Conservation (phyloP, 805 yeast genomes). For the Spathaspora girioi region DNA sequence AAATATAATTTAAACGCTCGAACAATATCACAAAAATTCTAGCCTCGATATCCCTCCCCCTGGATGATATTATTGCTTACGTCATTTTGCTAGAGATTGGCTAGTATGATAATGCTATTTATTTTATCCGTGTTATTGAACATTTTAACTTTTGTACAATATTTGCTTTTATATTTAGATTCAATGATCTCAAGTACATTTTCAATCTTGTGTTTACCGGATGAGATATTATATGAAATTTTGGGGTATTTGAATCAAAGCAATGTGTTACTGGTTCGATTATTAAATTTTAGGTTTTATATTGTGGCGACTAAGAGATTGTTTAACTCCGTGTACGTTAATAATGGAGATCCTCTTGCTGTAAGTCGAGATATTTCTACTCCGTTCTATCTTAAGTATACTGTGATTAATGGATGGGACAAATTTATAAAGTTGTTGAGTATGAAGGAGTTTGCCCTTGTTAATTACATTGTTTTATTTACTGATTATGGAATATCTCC, state of each 20-base stretch:
- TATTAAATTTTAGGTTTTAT: constrained; percentile 1
- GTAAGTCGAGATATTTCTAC: constrained; percentile 1
- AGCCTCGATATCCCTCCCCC: neutral
- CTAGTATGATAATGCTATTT: neutral
- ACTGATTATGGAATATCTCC: neutral
- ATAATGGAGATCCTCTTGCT: constrained; percentile 6
- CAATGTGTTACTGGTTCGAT: neutral
- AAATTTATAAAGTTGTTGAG: neutral
- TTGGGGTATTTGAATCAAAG: constrained; percentile 3
- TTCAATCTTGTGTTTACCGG: constrained; percentile 1
- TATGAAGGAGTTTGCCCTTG: neutral
- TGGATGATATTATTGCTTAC: neutral
- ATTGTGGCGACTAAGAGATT: neutral
- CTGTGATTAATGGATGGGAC: neutral
- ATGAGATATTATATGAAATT: constrained; percentile 1
- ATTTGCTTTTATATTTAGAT: neutral
- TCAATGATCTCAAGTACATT: neutral
- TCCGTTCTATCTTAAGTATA: constrained; percentile 4
- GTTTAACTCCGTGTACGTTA: constrained; percentile 2
- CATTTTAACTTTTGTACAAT: neutral
- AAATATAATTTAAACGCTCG: neutral
- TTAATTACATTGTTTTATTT: neutral
- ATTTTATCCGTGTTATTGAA: too few species aligned
- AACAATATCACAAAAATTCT: neutral
- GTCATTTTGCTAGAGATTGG: neutral